A percentile compares a stretch with the other conserved stretches of the same genome.
phyloP scores from a whole-genome alignment of 176 grass and related monocot species.

The Oryza meyeriana region DNA sequence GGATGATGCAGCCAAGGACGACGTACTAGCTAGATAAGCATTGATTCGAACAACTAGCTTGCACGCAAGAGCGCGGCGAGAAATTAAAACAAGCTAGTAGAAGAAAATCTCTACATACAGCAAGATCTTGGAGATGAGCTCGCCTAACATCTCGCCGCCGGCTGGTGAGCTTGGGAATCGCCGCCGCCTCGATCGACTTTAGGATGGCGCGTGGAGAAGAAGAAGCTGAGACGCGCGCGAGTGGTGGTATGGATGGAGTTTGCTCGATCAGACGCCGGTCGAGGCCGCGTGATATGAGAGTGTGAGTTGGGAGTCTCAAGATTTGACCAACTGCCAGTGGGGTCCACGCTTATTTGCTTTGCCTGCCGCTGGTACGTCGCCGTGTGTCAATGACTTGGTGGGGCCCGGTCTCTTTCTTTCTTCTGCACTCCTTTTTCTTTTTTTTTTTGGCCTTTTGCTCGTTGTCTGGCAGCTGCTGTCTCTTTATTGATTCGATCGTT shows the following conservation, averaged over 20 bases:
- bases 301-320: not conserved
- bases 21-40: not conserved
- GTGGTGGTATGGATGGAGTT: too few species aligned
- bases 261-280: not conserved
- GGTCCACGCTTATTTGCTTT: not conserved
- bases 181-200: too few species aligned
- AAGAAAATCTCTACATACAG: conserved; percentile 11
- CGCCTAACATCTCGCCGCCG: conserved; percentile 18
- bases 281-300: not conserved
- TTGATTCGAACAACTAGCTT: not conserved
- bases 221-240: not conserved
- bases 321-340: not conserved
- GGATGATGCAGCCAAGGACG: not conserved
- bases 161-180: not conserved
- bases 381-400: not conserved
- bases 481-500: not conserved
- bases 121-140: conserved; percentile 24
- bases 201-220: not conserved
- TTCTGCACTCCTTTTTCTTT: not conserved
- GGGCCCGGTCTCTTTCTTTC: not conserved
- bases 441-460: not conserved
- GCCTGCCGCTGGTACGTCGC: not conserved
- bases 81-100: not conserved
- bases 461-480: too few species aligned
- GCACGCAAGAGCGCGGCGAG: not conserved